phyloP scores from a whole-genome alignment of 169 alveolate genomes.

The Miamiensis avidus region DNA sequence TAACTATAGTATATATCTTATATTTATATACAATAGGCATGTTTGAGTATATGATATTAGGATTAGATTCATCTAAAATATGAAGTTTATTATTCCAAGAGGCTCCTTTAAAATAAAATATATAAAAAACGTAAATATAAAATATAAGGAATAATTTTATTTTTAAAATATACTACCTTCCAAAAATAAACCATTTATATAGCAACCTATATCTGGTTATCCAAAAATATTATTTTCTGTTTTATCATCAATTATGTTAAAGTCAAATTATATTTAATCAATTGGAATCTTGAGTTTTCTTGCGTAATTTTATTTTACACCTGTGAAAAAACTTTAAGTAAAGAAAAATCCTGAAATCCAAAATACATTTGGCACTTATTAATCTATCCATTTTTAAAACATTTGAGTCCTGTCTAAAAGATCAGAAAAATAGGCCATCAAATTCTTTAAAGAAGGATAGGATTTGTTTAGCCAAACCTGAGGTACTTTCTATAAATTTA shows the following conservation, averaged over 20 bases:
- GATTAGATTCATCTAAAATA: conserved; percentile 6
- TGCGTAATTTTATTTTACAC: conserved; percentile 69
- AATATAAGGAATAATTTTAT: neutral
- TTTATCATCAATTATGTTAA: conserved; percentile 25
- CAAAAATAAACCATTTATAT: conserved; percentile 1
- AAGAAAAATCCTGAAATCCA: conserved; percentile 71
- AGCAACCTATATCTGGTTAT: neutral
- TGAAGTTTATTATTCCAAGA: neutral
- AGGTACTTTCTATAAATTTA: conserved; percentile 8
- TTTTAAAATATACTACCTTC: conserved; percentile 4
- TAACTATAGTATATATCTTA: neutral
- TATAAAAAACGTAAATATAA: neutral
- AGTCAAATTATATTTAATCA: conserved; percentile 69
- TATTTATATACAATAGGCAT: conserved; percentile 13
- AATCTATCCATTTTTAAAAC: conserved; percentile 64
- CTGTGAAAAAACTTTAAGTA: conserved; percentile 72
- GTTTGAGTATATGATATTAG: neutral
- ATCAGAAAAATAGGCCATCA: conserved; percentile 56
- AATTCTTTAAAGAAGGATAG: conserved; percentile 62
- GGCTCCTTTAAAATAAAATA: conserved; percentile 6
- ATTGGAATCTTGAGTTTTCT: conserved; percentile 68
- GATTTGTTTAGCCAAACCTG: conserved; percentile 36
- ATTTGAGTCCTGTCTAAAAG: conserved; percentile 55
- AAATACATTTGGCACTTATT: conserved; percentile 61
- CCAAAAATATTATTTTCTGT: neutral